Percentiles rank a stretch among this genome's conserved stretches.
Conservation (phyloP, 495 filamentous ascomycete species). For the Tirmania nivea region DNA sequence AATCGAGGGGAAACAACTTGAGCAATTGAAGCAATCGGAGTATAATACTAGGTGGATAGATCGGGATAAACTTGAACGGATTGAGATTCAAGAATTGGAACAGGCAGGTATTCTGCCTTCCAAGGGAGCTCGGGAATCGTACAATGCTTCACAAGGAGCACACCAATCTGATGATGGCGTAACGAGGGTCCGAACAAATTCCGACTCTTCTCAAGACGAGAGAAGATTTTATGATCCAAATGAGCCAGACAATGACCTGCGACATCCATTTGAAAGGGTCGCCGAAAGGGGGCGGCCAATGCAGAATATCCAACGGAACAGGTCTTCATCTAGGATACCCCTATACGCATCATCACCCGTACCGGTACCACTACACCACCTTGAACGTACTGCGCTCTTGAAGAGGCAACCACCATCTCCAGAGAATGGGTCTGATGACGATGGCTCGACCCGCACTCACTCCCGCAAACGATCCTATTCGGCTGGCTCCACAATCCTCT, state of each 20-base stretch:
- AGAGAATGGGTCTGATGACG: constrained; percentile 35
- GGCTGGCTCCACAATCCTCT: constrained; percentile 31
- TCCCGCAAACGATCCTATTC: constrained; percentile 53
- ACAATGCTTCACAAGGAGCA: constrained; percentile 25
- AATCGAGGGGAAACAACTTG: constrained; percentile 77
- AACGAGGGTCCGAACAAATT: constrained; percentile 25
- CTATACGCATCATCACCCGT: constrained; percentile 20
- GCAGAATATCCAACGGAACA: constrained; percentile 21
- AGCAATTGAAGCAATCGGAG: constrained; percentile 23
- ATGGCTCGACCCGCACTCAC: constrained; percentile 34
- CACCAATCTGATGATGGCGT: constrained; percentile 30
- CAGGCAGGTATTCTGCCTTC: constrained; percentile 54
- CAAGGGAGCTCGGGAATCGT: constrained; percentile 28
- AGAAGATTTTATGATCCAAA: constrained; percentile 24
- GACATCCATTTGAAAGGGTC: constrained; percentile 45
- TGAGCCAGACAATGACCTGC: constrained; percentile 36
- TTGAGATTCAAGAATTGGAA: constrained; percentile 81
- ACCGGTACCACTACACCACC: constrained; percentile 43
- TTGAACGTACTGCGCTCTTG: constrained; percentile 50
- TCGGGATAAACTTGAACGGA: constrained; percentile 77
- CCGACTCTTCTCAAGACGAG: constrained; percentile 26
- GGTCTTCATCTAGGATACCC: constrained; percentile 51
- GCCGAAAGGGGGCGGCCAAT: constrained; percentile 25
- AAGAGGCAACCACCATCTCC: constrained; percentile 32
- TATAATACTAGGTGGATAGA: constrained; percentile 64